Percentiles rank a stretch among this genome's conserved stretches.
Conservation (phyloP, 148 eudicot genomes). For the Nepenthes mirabilis region DNA sequence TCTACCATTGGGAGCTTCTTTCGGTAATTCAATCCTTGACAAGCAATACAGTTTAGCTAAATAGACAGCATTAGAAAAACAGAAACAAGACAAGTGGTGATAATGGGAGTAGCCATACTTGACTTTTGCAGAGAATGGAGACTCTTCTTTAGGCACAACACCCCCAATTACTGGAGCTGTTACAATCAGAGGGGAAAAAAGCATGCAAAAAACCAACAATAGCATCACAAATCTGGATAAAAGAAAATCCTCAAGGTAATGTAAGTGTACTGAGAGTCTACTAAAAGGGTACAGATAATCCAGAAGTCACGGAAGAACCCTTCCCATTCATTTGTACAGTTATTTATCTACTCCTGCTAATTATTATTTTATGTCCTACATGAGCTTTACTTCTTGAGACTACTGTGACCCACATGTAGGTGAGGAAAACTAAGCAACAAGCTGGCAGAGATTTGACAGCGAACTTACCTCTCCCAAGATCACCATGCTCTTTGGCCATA, state of each 20-base stretch:
- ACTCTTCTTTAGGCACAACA: slow-evolving; percentile 42
- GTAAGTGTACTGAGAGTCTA: too few species aligned
- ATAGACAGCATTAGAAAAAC: slow-evolving; percentile 6
- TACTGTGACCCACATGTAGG: too few species aligned
- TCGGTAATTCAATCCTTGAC: slow-evolving; percentile 53
- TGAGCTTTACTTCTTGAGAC: not conserved
- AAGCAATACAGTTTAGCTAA: slow-evolving; percentile 11
- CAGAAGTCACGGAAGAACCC: too few species aligned
- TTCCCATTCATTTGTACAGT: too few species aligned
- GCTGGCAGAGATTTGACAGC: not conserved
- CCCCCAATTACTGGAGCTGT: slow-evolving; percentile 42
- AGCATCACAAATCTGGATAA: not conserved
- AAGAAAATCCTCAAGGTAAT: not conserved
- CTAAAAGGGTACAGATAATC: too few species aligned
- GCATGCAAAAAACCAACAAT: not conserved
- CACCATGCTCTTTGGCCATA: slow-evolving; percentile 73
- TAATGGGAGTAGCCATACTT: slow-evolving; percentile 32
- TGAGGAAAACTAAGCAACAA: not conserved
- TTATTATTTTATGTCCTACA: not conserved
- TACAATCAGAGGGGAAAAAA: slow-evolving; percentile 5
- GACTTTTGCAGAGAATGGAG: slow-evolving; percentile 37
- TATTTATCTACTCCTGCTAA: too few species aligned
- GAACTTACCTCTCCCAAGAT: slow-evolving; percentile 54
- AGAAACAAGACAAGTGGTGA: not conserved
- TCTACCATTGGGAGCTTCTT: slow-evolving; percentile 38